phyloP scores from a whole-genome alignment of 495 filamentous ascomycete genomes.

The Jackrogersella multiformis region DNA sequence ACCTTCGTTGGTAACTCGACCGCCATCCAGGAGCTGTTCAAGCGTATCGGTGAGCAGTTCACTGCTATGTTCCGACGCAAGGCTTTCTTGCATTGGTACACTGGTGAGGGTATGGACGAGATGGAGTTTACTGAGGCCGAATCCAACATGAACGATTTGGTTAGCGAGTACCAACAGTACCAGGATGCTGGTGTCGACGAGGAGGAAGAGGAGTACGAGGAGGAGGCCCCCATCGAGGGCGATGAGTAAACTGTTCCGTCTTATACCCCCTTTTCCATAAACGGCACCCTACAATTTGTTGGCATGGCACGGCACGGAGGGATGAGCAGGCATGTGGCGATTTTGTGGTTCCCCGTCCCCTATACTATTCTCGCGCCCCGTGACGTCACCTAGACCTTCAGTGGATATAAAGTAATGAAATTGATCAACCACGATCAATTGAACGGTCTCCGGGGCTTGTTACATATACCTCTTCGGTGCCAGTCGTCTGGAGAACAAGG shows the following conservation, averaged over 20 bases:
- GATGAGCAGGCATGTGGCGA: conserved; percentile 26
- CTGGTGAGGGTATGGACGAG: conserved; percentile 99
- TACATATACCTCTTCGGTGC: conserved; percentile 49
- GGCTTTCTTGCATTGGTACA: conserved; percentile 99
- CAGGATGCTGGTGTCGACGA: conserved; percentile 92
- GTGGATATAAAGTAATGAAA: conserved; percentile 45
- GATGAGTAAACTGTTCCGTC: conserved; percentile 42
- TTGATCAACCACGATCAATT: conserved; percentile 38
- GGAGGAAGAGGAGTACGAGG: conserved; percentile 72
- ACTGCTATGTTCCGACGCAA: conserved; percentile 99
- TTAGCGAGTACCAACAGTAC: conserved; percentile 99
- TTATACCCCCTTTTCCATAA: conserved; percentile 38
- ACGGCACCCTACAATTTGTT: conserved; percentile 28
- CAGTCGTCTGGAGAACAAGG: conserved; percentile 36
- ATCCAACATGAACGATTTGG: conserved; percentile 99
- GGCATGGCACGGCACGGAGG: conserved; percentile 23
- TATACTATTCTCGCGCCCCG: conserved; percentile 46
- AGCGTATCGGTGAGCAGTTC: conserved; percentile 99
- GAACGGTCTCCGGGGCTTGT: conserved; percentile 40
- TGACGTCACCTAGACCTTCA: conserved; percentile 40
- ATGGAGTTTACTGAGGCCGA: conserved; percentile 99
- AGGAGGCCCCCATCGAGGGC: conserved; percentile 56
- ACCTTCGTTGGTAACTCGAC: conserved; percentile 99
- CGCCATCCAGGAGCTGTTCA: conserved; percentile 99
- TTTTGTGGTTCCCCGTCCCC: conserved; percentile 36